phyloP scores from a whole-genome alignment of 1,284 basidiomycete genomes.

The Fomitopsis schrenkii region DNA sequence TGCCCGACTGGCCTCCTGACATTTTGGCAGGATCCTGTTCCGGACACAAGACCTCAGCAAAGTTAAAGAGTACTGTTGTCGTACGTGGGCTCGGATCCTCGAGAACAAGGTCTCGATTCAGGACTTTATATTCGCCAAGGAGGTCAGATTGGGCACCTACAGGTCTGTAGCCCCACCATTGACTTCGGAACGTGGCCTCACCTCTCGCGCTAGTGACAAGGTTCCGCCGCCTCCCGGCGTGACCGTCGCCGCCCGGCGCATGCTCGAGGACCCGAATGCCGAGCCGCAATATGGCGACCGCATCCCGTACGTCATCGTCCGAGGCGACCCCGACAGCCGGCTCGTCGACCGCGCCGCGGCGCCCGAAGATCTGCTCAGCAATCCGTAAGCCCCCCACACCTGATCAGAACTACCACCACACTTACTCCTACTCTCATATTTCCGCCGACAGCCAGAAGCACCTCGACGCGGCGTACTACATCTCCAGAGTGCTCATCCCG shows the following conservation, averaged over 20 bases:
- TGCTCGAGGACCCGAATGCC: conserved; percentile 73
- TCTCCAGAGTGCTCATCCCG: conserved; percentile 82
- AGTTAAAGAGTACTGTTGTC: conserved; percentile 86
- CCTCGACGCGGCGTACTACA: conserved; percentile 89
- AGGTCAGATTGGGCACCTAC: conserved; percentile 90
- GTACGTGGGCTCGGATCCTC: conserved; percentile 84
- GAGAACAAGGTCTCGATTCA: conserved; percentile 79
- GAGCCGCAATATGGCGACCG: conserved; percentile 93
- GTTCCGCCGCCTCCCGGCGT: conserved; percentile 88
- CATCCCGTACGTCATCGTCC: conserved; percentile 84
- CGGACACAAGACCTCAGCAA: conserved; percentile 83
- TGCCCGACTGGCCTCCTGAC: not conserved
- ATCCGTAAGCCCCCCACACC: conserved; percentile 44
- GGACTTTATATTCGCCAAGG: conserved; percentile 94
- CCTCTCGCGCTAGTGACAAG: conserved; percentile 53
- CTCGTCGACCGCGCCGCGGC: conserved; percentile 82
- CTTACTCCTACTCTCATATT: not conserved
- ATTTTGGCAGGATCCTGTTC: conserved; percentile 71
- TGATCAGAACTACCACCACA: not conserved
- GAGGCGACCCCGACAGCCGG: conserved; percentile 62
- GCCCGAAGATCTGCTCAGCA: conserved; percentile 74
- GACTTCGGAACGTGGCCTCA: no score
- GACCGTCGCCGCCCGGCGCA: conserved; percentile 76
- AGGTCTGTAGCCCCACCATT: conserved; percentile 43
- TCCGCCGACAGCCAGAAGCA: conserved; percentile 45